A percentile compares a stretch with the other conserved stretches of the same genome.
Conservation (phyloP, 768 basidiomycete genomes). For the Phlegmacium glaucopus region DNA sequence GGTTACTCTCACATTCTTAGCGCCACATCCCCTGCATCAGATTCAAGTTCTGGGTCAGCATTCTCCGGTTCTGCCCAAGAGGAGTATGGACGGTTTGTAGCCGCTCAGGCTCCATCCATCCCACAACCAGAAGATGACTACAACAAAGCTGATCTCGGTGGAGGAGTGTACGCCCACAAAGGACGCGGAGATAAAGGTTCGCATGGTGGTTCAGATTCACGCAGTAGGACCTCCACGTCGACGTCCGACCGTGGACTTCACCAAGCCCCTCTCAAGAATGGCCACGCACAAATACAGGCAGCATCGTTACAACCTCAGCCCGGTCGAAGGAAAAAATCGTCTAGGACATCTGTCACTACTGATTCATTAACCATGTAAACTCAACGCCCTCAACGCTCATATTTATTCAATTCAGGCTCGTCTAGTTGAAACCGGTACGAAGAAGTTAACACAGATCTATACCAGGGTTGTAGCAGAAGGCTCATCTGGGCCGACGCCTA, state of each 20-base stretch:
- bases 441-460: conserved; percentile 77
- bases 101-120: conserved; percentile 6
- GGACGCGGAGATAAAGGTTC: conserved; percentile 16
- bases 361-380: conserved; percentile 26
- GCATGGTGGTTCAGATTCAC: conserved; percentile 53
- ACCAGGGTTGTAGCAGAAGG: conserved; percentile 88
- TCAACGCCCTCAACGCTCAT: background rate
- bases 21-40: conserved; percentile 16
- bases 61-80: conserved; percentile 9
- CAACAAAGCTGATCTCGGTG: conserved; percentile 69
- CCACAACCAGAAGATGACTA: conserved; percentile 18
- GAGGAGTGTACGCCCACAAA: conserved; percentile 45
- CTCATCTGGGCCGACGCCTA: conserved; percentile 70
- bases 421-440: conserved; percentile 77
- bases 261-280: conserved; percentile 9
- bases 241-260: conserved; percentile 19
- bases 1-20: background rate
- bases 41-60: conserved; percentile 12
- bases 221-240: conserved; percentile 58
- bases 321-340: conserved; percentile 17
- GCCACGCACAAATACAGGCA: conserved; percentile 7
- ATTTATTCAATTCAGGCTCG: conserved; percentile 45
- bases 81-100: conserved; percentile 13
- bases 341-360: conserved; percentile 24
- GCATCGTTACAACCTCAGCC: conserved; percentile 21